These are phyloP conservation scores for Cerioporus squamosus DNA, from an alignment of 1,284 basidiomycete genomes.

Conservation along the genomic window DNA sequence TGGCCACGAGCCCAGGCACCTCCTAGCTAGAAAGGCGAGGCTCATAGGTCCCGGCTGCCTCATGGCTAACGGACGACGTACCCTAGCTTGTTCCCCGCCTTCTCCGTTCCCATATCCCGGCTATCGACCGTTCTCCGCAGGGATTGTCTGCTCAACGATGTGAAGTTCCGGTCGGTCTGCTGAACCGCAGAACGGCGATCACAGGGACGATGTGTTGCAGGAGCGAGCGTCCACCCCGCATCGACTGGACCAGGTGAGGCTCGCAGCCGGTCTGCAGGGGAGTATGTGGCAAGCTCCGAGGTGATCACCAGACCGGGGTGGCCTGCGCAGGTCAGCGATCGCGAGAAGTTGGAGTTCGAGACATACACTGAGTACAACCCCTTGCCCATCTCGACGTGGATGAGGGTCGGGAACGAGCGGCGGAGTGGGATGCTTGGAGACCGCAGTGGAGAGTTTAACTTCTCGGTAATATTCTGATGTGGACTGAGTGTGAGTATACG, in stretches of 20 bases:
- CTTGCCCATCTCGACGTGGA: not conserved
- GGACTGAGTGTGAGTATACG: too few relatives aligned
- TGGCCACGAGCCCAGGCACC: slow-evolving; percentile 2
- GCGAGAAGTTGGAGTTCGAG: not conserved
- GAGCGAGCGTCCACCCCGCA: not conserved
- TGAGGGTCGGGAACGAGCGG: not conserved
- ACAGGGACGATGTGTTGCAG: not conserved
- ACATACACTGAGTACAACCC: too few relatives aligned
- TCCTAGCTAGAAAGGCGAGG: slow-evolving; percentile 4
- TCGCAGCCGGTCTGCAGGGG: not conserved
- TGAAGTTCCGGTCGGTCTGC: not conserved
- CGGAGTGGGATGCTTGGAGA: not conserved
- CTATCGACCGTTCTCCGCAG: slow-evolving; percentile 5
- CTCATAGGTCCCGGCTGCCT: slow-evolving; percentile 1
- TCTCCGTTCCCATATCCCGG: slow-evolving; percentile 1
- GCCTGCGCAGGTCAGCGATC: too few relatives aligned
- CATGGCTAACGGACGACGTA: slow-evolving; percentile 11
- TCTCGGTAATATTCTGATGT: too few relatives aligned
- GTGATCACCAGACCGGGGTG: not conserved
- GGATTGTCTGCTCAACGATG: not conserved
- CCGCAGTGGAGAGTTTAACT: too few relatives aligned
- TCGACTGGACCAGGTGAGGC: not conserved
- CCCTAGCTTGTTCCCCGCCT: not conserved
- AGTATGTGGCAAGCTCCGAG: not conserved
- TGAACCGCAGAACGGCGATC: slow-evolving; percentile 1